Base-by-base conservation (phyloP, 1,139 yeast genomes). In the Sugiyamaella japonica region DNA sequence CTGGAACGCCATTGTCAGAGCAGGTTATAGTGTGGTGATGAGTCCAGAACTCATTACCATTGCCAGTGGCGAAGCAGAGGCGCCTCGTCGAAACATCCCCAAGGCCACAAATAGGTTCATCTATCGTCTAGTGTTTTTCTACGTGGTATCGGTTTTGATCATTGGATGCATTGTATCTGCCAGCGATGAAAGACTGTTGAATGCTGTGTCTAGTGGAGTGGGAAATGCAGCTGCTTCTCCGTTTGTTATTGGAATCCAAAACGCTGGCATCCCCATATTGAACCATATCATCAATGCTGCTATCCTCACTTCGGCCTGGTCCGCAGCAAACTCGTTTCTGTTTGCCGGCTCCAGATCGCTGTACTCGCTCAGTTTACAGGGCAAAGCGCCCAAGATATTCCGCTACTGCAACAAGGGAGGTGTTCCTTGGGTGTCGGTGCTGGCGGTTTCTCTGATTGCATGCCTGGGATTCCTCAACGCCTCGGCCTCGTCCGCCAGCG, bases 21-120 rank as follows among this genome's bases (percentile, higher is more conserved):
- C 53, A 76, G 86, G 48, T 58, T 75, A 56, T 79, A 85, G 85
- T 60, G 62, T 82, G 51, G 72, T 76, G 31, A 57, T 63, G 60
- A 90, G 89, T 29, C 86, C 95, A 60, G 91, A 85, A 70, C 76
- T 84, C 63, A 82, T 84, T 60, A 87, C 89, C 53, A 76, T 87
- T 59, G 85, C 90, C 20, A 88, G 90, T 38, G 87, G 89, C 29
- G 93, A 86, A 71, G 82, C 90, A 45, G 77, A 77, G 45, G 82
- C 85, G 63, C 91, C 91, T 55, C 76, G 85, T 67, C 75, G 76
- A 62, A 74, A 84, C 17, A 75, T 84, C 57, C 86, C 88, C 58
- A 76, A 75, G 61, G 86, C 87, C 40, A 79, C 81, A 57, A 79
- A 80, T 62, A 83, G 82, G 59, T 85, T 82, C 36, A 77, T 81